phyloP scores from a whole-genome alignment of 2,329 filamentous ascomycete species.

The Apiospora saccharicola region DNA sequence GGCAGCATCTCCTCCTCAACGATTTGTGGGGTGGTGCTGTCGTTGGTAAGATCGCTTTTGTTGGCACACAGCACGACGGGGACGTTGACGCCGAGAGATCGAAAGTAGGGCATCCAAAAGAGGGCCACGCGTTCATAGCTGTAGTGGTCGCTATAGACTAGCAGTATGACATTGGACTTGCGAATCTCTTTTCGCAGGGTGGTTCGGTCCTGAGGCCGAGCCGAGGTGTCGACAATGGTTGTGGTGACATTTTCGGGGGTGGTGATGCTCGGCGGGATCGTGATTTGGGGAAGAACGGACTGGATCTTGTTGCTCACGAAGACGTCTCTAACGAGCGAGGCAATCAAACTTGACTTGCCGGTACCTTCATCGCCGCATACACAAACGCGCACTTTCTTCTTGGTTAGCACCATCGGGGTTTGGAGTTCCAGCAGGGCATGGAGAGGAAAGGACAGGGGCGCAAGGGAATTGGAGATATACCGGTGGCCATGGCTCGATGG shows the following conservation, averaged over 20 bases:
- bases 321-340: constrained; percentile 94
- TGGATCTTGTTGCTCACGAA: constrained; percentile 97
- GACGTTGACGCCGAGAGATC: constrained; percentile 97
- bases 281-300: constrained; percentile 91
- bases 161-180: constrained; percentile 94
- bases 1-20: constrained; percentile 98
- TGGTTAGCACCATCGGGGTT: constrained; percentile 22
- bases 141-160: constrained; percentile 98
- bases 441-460: constrained; percentile 9
- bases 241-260: constrained; percentile 97
- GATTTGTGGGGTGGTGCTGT: constrained; percentile 80
- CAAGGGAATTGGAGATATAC: constrained; percentile 26
- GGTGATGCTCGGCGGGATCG: constrained; percentile 89
- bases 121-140: constrained; percentile 97
- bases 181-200: constrained; percentile 92
- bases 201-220: constrained; percentile 89
- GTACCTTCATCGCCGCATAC: constrained; percentile 96
- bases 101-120: constrained; percentile 99
- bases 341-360: constrained; percentile 93
- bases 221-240: constrained; percentile 96
- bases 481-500: constrained; percentile 28
- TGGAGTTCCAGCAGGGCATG: not conserved
- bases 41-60: constrained; percentile 87
- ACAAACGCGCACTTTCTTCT: constrained; percentile 79
- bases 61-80: constrained; percentile 97